Base-by-base conservation (phyloP, 495 filamentous ascomycete species). In the Glonium stellatum region DNA sequence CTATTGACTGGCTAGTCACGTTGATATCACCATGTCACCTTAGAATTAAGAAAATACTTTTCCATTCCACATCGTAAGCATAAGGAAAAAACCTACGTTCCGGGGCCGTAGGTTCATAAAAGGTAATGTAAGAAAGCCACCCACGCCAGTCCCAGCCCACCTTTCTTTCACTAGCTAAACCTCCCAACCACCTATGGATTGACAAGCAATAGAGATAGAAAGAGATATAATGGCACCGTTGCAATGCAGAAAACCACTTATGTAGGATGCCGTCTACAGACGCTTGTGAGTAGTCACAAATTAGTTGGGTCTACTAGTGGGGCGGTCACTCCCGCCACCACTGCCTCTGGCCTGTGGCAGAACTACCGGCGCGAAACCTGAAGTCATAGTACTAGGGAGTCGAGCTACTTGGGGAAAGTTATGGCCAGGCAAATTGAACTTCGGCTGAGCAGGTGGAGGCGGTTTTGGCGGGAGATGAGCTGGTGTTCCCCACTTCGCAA, bases 401-500 rank as follows among this genome's bases (percentile, higher is more conserved):
- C 65, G 61, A 46, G 57, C 37, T 15, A 27, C 50, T 36, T 53
- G 21, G 18, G 64, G 5, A 21, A 63, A 55, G 54, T 13, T 56
- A 41, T 61, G 54, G 13, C 47, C 50, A 13, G 61, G 61, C 12
- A 64, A 44, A 59, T 12, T 54, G 53, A 67, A 69, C 58, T 68
- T 72, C 1, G 69, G 47, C 13, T 58, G 60, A 2, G 61, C 65
- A 10, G 72, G 62, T 13, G 71, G 73, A 13, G 75, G 75, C 4
- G 75, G 75, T 62, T 75, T 77, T 10, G 72, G 67, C n/a, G 75
- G 75, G 5, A 77, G 64, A 54, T 69, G 67, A 25, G 75, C 66
- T 15, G 75, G 73, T 15, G 70, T 68, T 12, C 71, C 75, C 71
- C 72, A 77, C 61, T 77, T 77, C 13, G 74, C 63, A 34, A 77